Evolutionary conservation across 768 basidiomycete species (phyloP), one percentile per base, ranked within the genome.

Genomic region (Cystofilobasidium bisporidii): DNA sequence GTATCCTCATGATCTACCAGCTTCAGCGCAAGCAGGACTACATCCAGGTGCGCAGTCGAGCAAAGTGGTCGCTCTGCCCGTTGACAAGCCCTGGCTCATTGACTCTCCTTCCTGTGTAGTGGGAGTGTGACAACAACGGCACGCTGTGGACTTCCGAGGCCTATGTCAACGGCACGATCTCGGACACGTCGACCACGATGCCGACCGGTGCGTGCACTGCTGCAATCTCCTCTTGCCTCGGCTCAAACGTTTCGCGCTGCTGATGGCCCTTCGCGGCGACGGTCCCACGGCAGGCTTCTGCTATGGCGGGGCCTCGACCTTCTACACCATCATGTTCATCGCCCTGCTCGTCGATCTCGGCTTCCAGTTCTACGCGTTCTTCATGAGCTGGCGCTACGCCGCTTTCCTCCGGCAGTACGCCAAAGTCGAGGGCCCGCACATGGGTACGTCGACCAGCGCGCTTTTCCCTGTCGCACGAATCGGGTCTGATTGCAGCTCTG

Each of bases 1-100:
- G 50, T 24, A 53, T 53, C 50, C 50, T 53, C 50, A 53, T 53
- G 50, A 53, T 53, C 50, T 53, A 53, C 22, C 50, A 53, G 20
- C 18, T 53, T 12, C 50, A 53, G 50, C n/a, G 50, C 24, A 53
- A 53, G 50, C 50, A 53, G 28, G 50, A 53, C 50, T 24, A 24
- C 24, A 53, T 53, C 50, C 50, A 53, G 22, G 50, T 30, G 24
- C n/a, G 24, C 3, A n/a, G n/a, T n/a, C n/a, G n/a, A n/a, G n/a
- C n/a, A n/a, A n/a, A 5, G 9, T 6, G 14, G 3, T 53, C n/a
- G 10, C 22, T 53, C 20, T 10, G 18, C 50, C 24, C 12, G n/a
- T 24, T 53, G n/a, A n/a, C n/a, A n/a, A n/a, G n/a, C n/a, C n/a
- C n/a, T n/a, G n/a, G n/a, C n/a, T n/a, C n/a, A n/a, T n/a, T n/a